Base-by-base conservation (phyloP, 1,284 basidiomycete genomes). In the Pholiota adiposa region DNA sequence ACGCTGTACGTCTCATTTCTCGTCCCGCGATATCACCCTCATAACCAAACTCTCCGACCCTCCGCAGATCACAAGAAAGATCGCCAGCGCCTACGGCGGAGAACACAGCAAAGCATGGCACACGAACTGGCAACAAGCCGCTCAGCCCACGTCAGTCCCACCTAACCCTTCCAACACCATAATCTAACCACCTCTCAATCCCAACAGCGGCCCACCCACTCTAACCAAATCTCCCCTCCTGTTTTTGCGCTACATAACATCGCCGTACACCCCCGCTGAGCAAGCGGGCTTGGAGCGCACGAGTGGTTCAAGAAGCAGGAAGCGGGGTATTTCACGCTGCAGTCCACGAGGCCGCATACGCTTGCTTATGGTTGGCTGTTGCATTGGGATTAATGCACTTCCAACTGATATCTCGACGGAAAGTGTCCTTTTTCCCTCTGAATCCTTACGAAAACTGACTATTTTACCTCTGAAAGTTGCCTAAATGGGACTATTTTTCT, bases 71-170 rank as follows among this genome's bases (percentile, higher is more conserved):
- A 78, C 77, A 1, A 67, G 73, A 18, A 63, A 56, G 29, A 79
- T 83, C 50, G 81, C 77, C 6, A 43, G 31, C 2, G 41, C 70
- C 1, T 83, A 83, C 54, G 80, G 81, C 0, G 68, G 51, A 2
- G 70, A 70, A 52, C 67, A 73, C 48, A 64, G 53, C 49, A 75
- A 74, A 64, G 74, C 74, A 11, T 74, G 71, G 68, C 74, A 75
- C 52, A 72, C 72, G 9, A 57, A 57, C 18, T 57, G 53, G 36
- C n/a, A 74, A 74, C 48, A 65, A 63, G 29, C 68, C n/a, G n/a
- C n/a, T n/a, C n/a, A n/a, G n/a, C n/a, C n/a, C n/a, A n/a, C n/a
- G 36, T 38, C 36, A n/a, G 36, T 38, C 6, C 36, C 36, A 7
- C 36, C 9, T 38, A n/a, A n/a, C n/a, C n/a, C n/a, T n/a, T n/a